Evolutionary conservation across 768 basidiomycete species (phyloP).

Genomic region (Lactifluus pinguis): DNA sequence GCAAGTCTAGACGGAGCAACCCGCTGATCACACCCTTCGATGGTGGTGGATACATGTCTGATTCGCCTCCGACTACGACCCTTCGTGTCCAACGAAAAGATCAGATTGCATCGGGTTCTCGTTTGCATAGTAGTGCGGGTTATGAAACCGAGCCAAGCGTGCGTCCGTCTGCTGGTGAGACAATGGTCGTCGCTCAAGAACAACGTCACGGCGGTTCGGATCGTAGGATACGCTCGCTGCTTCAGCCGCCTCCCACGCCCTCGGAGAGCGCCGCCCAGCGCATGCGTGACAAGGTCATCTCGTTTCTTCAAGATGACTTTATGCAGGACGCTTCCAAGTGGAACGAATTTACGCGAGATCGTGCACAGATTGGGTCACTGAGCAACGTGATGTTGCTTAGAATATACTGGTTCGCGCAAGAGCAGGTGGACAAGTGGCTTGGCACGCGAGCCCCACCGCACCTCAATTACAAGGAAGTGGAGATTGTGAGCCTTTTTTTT

Average conservation of each 20-base stretch:
- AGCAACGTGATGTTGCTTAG: slow-evolving; percentile 10
- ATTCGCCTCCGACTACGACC: background rate
- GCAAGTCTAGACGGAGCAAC: slow-evolving; percentile 3
- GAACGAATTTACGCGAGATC: slow-evolving; percentile 7
- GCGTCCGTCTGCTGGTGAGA: background rate
- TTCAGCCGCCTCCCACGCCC: background rate
- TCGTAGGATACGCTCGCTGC: background rate
- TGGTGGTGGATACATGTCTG: slow-evolving; percentile 2
- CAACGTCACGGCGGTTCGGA: background rate
- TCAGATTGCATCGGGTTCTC: background rate
- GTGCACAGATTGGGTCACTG: background rate
- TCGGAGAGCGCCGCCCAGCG: background rate
- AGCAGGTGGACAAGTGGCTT: slow-evolving; percentile 3
- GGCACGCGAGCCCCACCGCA: slow-evolving; percentile 2
- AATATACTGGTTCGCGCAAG: slow-evolving; percentile 13
- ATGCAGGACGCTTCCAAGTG: background rate
- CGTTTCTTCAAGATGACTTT: slow-evolving; percentile 3
- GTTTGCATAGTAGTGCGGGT: background rate
- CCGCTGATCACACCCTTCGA: background rate
- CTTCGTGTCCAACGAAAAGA: background rate
- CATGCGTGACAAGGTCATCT: background rate
- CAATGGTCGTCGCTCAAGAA: background rate
- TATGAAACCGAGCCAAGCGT: slow-evolving; percentile 5
- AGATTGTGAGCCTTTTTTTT: background rate
- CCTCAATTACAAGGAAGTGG: slow-evolving; percentile 2